Base-by-base conservation (phyloP, 192 early-diverging fungal species). In the Backusella liffmaniae region DNA sequence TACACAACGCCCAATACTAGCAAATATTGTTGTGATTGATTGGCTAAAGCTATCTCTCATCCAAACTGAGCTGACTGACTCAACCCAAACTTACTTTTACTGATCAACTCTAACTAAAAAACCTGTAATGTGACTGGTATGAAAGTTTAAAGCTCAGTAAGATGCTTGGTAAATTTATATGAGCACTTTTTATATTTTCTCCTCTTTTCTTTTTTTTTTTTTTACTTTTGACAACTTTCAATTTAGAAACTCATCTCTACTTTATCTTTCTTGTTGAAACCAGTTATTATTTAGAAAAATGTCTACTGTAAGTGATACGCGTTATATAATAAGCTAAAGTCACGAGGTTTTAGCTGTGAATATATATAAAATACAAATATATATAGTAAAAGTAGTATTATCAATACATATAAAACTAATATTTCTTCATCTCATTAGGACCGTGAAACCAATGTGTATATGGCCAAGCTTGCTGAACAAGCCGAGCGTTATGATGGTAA, bases 401-500 rank as follows among this genome's bases (percentile, higher is more conserved):
- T 29, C 10, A 26, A 29, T 7, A 62, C 1, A 29, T 32, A 3
- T 32, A 13, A 30, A 59, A 29, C 9, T 29, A 10, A 29, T 26
- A 12, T 62, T 29, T 62, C 23, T 37, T 36, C 37, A 37, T 69
- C 37, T 69, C 16, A 18, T 37, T 68, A 79, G 77, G 77, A 79
- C 59, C 78, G 78, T 30, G 89, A 90, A 76, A 91, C 95, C 84
- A 91, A 92, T 85, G 97, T 96, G 75, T 98, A 97, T 91, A 96
- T 96, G 95, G 96, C 96, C 88, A 97, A 97, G 92, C 93, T 98
- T 81, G 93, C 96, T 79, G 97, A 98, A 88, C 97, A 98, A 83
- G 92, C 92, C 74, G 92, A 93, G 80, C 84, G 92, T 72, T 93
- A 93, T 79, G 92, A 93, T 84, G 91, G 91, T 92, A 84, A 79